Evolutionary conservation across 768 basidiomycete genomes (phyloP).

Genomic region (Rhizopogon rudus): DNA sequence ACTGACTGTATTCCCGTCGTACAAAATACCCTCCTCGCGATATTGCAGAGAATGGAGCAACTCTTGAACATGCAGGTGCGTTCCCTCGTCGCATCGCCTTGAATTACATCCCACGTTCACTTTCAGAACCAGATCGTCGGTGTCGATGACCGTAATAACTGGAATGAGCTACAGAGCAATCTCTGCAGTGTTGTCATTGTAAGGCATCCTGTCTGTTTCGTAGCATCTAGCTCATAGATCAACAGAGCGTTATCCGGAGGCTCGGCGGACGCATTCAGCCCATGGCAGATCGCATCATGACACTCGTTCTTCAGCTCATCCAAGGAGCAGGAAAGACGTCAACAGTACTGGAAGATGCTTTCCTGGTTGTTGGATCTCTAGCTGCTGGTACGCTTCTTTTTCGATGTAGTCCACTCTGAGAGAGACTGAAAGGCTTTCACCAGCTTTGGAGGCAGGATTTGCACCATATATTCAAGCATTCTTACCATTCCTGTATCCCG

Average conservation of each 20-base stretch:
- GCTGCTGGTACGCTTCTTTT: constrained; percentile 52
- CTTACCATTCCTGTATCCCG: constrained; percentile 81
- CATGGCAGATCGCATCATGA: constrained; percentile 94
- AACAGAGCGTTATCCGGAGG: constrained; percentile 80
- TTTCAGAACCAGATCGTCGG: constrained; percentile 88
- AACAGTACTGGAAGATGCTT: constrained; percentile 93
- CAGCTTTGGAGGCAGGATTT: constrained; percentile 75
- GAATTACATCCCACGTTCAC: background rate
- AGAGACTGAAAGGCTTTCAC: constrained; percentile 2
- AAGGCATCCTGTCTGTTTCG: constrained; percentile 23
- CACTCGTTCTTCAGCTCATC: constrained; percentile 79
- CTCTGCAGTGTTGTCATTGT: constrained; percentile 88
- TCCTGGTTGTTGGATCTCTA: constrained; percentile 88
- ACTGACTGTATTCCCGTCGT: constrained; percentile 77
- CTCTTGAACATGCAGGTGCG: constrained; percentile 77
- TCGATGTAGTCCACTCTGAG: background rate
- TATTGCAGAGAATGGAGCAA: constrained; percentile 89
- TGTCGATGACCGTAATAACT: constrained; percentile 94
- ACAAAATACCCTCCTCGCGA: constrained; percentile 73
- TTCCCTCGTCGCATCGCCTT: background rate
- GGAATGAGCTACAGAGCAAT: constrained; percentile 97
- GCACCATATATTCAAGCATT: constrained; percentile 81
- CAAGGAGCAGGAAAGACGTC: constrained; percentile 87
- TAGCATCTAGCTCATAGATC: constrained; percentile 3
- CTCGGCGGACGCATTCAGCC: constrained; percentile 79